Evolutionary conservation across 306 rosid species (phyloP).

Genomic region (Acacia melanoxylon): DNA sequence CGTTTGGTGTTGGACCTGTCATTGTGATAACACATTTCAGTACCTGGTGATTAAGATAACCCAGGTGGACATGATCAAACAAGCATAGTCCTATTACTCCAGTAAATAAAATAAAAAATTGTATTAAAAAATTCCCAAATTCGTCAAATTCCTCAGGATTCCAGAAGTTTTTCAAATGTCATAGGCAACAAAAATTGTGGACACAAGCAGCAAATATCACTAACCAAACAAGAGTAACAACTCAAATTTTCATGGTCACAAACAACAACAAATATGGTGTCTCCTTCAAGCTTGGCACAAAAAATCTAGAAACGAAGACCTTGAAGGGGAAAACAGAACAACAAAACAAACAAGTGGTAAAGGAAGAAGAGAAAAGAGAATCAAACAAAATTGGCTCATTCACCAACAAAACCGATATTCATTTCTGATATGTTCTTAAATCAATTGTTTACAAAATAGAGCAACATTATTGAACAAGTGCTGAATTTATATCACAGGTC

Average conservation of each 20-base stretch:
- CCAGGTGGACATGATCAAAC: not conserved
- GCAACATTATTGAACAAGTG: not conserved
- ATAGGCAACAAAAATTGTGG: constrained; percentile 4
- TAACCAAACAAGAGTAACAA: constrained; percentile 2
- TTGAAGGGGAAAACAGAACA: not conserved
- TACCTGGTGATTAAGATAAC: not conserved
- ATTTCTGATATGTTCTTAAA: not conserved
- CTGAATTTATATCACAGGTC: not conserved
- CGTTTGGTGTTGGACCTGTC: constrained; percentile 92
- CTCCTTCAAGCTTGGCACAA: not conserved
- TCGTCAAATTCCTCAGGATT: constrained; percentile 1
- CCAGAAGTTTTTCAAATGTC: constrained; percentile 10
- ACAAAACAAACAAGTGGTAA: not conserved
- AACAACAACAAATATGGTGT: not conserved
- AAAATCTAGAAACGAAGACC: constrained; percentile 1
- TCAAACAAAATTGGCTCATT: constrained; percentile 7
- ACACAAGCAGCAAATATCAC: constrained; percentile 9
- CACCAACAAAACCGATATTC: not conserved
- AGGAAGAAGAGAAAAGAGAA: not conserved
- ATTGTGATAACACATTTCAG: constrained; percentile 33
- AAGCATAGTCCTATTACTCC: not conserved
- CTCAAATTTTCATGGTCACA: not conserved
- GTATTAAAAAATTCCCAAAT: constrained; percentile 11
- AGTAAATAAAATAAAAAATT: not conserved
- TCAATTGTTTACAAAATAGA: not conserved